Percentiles rank a stretch among this genome's conserved stretches.
phyloP scores from a whole-genome alignment of 164 flowering plant genomes.

The Cinnamomum micranthum region DNA sequence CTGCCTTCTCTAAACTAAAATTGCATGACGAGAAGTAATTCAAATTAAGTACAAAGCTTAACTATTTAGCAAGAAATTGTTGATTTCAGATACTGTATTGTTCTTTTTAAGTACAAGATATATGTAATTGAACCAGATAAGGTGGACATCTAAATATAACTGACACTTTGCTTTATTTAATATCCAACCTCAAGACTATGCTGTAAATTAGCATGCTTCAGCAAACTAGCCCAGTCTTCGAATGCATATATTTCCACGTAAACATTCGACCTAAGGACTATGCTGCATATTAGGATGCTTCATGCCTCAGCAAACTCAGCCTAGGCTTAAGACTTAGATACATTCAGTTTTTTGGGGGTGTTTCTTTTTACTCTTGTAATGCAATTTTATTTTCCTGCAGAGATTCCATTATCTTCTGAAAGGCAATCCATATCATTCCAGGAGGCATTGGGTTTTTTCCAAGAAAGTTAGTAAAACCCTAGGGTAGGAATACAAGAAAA shows the following conservation, averaged over 20 bases:
- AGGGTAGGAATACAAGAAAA: too few relatives aligned
- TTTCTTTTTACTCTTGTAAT: neutral
- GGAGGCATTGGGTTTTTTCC: neutral
- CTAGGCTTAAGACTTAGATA: too few relatives aligned
- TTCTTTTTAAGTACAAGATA: too few relatives aligned
- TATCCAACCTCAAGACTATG: neutral
- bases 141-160: too few relatives aligned
- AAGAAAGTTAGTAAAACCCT: too few relatives aligned
- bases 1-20: slow-evolving; percentile 89
- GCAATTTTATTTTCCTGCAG: neutral
- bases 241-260: too few relatives aligned
- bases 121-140: too few relatives aligned
- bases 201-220: neutral
- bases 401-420: neutral
- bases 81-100: neutral
- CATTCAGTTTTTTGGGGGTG: neutral
- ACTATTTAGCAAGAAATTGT: neutral
- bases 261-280: too few relatives aligned
- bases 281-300: too few relatives aligned
- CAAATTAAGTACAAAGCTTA: neutral
- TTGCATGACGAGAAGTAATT: slow-evolving; percentile 6
- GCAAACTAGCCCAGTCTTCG: neutral
- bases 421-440: neutral
- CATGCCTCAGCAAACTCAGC: too few relatives aligned
- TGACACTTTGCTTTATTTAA: too few relatives aligned